Percentiles rank a stretch among this genome's conserved stretches.
These are phyloP conservation scores for Xylaria sp. DNA, from an alignment of 2,329 filamentous ascomycete genomes.

Conservation along the genomic window DNA sequence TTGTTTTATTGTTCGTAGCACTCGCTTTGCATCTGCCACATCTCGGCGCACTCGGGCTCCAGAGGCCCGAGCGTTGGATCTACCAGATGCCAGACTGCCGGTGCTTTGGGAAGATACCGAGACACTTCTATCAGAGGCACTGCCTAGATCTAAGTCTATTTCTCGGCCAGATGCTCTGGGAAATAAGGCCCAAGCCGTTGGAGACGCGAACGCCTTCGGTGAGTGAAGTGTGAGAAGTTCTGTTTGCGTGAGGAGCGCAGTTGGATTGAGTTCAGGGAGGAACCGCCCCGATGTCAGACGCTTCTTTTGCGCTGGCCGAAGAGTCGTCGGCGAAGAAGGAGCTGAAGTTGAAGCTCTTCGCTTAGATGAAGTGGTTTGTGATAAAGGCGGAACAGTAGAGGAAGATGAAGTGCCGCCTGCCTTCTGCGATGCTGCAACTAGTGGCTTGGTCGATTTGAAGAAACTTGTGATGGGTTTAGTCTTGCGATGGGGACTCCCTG, in stretches of 20 bases:
- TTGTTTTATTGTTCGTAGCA: slow-evolving; percentile 23
- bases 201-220: background rate
- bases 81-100: slow-evolving; percentile 1
- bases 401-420: background rate
- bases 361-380: background rate
- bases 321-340: background rate
- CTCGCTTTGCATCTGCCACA: slow-evolving; percentile 8
- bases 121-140: slow-evolving; percentile 5
- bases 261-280: background rate
- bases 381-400: background rate
- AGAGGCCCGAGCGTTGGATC: background rate
- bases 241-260: too few species aligned
- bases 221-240: background rate
- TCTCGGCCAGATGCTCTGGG: background rate
- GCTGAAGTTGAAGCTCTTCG: background rate
- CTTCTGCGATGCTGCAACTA: background rate
- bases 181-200: background rate
- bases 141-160: background rate
- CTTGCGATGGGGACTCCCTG: background rate
- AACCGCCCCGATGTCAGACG: too few species aligned
- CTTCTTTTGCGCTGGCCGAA: background rate
- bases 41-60: slow-evolving; percentile 10
- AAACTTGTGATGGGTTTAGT: background rate
- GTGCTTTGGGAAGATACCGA: slow-evolving; percentile 10
- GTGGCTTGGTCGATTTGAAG: background rate